Base-by-base conservation (phyloP, 1,139 yeast genomes). In the Sugiyamaella paludigena region DNA sequence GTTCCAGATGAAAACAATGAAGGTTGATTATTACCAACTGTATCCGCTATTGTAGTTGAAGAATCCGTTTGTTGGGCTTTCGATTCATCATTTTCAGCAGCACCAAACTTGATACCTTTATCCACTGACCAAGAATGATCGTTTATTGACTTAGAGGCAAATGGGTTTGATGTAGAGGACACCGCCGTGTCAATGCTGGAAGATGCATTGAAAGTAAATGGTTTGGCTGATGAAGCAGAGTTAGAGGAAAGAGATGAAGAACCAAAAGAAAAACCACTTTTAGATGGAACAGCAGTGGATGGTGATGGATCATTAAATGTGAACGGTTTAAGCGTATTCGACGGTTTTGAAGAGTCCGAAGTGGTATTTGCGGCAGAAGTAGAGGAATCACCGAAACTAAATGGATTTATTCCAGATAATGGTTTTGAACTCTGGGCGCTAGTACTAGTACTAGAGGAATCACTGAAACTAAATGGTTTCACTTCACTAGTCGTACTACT, bases 121-220 rank as follows among this genome's bases (percentile, higher is more conserved):
- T 64, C 69, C 2, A 71, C 71, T 10, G 66, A 56, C 72, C 72
- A 68, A 4, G 58, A 50, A 31, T 55, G 55, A 16, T 55, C 51
- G 19, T 47, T 50, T 27, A 51, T 42, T 19, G 24, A 5, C 24
- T 19, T 19, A 19, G 5, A 19, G 5, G 24, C 38, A 40, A 51
- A 53, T 11, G 54, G 51, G 29, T 16, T 11, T 1, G 43, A 32
- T 13, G 55, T 13, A 34, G 28, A 11, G 51, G n/a, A n/a, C n/a
- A n/a, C n/a, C n/a, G n/a, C n/a, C n/a, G n/a, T n/a, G n/a, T n/a
- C n/a, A n/a, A n/a, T n/a, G 38, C 36, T 29, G 33, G 31, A 10
- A 43, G 42, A 29, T 27, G 50, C 30, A 8, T 46, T 47, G 33
- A 47, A 47, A 30, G 54, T 35, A 40, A 44, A 43, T 11, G 50